Evolutionary conservation across 805 yeast genomes (phyloP), one percentile per base, ranked within the genome.

Genomic region (Ogataea trehalophila): DNA sequence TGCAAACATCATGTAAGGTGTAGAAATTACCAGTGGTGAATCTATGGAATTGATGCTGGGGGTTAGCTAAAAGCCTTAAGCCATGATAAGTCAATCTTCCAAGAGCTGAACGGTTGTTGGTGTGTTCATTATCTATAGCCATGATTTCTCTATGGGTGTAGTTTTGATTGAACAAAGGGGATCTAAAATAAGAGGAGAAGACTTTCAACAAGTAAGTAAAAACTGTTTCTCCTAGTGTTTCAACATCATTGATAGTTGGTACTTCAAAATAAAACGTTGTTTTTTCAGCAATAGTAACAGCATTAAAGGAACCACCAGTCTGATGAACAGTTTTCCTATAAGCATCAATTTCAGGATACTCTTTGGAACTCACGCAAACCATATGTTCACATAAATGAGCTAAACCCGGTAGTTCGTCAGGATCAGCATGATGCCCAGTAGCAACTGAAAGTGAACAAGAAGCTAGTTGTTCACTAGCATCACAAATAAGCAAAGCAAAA

Each of bases 351-450:
- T 66, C 60, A 0, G 86, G 83, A 51, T 62, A 82, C 43, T 71
- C 65, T 55, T 75, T 79, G 0, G 86, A 77, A 3, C 84, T 86
- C 46, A 74, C 71, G 33, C 79, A 66, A 2, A 82, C 46, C 74
- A 85, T 72, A 62, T 89, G 96, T 59, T 89, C 97, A 57, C 95
- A 85, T 48, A 88, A 75, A 68, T 92, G 99, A 0, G 98, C 98
- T 35, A 92, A 60, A 0, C 99, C 99, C 0, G 81, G 81, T 1
- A 85, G 55, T 5, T 73, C 74, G 6, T 68, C 70, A 0, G 95
- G 92, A 54, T 92, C 97, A 41, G 81, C 73, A 58, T 81, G 83
- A 2, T 96, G 82, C 8, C 99, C 99, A 0, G 87, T 72, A 3
- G 83, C 83, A 2, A 90, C 88, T 36, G 87, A 78, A 6, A 92